phyloP scores from a whole-genome alignment of 2,329 filamentous ascomycete genomes.

The Aplosporella prunicola region DNA sequence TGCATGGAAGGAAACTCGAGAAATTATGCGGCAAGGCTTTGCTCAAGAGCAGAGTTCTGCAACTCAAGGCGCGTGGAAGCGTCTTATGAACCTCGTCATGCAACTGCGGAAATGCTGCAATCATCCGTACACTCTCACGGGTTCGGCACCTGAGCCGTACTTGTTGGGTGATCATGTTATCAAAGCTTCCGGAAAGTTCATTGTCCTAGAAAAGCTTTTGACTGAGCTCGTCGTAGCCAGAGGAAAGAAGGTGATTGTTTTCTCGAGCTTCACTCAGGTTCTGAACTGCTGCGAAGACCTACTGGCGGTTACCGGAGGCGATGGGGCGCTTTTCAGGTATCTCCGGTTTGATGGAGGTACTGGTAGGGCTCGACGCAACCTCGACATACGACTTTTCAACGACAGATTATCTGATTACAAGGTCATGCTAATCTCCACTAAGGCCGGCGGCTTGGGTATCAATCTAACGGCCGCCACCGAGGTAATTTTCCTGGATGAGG shows the following conservation, averaged over 20 bases:
- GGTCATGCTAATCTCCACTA: slow-evolving; percentile 47
- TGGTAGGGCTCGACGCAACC: slow-evolving; percentile 39
- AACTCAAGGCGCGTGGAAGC: slow-evolving; percentile 35
- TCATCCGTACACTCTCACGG: slow-evolving; percentile 44
- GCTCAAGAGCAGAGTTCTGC: slow-evolving; percentile 23
- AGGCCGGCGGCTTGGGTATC: slow-evolving; percentile 47
- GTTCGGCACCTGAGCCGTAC: slow-evolving; percentile 38
- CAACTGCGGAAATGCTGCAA: slow-evolving; percentile 48
- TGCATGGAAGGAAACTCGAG: slow-evolving; percentile 61
- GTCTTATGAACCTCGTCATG: slow-evolving; percentile 47
- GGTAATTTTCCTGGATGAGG: slow-evolving; percentile 48
- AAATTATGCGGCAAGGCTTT: slow-evolving; percentile 91
- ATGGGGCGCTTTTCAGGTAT: slow-evolving; percentile 34
- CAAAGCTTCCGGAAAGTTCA: slow-evolving; percentile 46
- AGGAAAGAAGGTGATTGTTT: slow-evolving; percentile 48
- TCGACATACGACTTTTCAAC: slow-evolving; percentile 46
- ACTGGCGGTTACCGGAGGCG: slow-evolving; percentile 34
- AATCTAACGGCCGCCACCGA: slow-evolving; percentile 46
- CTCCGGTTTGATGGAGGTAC: slow-evolving; percentile 44
- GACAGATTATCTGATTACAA: slow-evolving; percentile 36
- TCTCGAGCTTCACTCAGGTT: slow-evolving; percentile 45
- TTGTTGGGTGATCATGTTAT: slow-evolving; percentile 39
- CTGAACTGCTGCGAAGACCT: slow-evolving; percentile 46
- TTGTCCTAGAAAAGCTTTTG: slow-evolving; percentile 44
- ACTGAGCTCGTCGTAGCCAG: slow-evolving; percentile 41